Conservation (phyloP, 441 rosid species). For the Iberis amara region DNA sequence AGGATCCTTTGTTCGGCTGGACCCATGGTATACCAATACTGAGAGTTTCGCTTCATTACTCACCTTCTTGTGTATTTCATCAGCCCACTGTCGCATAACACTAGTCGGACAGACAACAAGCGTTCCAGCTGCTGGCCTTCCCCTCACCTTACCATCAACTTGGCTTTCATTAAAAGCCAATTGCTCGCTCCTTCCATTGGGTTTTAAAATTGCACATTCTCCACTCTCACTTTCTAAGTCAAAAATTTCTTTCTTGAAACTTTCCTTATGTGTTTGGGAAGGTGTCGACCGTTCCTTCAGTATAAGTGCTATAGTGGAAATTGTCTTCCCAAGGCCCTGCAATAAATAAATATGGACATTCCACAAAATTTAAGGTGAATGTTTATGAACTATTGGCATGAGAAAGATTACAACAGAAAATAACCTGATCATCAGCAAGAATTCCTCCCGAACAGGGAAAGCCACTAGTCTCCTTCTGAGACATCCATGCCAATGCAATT, state of each 20-base stretch:
- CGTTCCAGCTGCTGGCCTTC: constrained; percentile 93
- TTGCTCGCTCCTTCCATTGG: constrained; percentile 29
- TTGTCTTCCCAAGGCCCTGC: constrained; percentile 94
- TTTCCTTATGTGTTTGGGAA: constrained; percentile 35
- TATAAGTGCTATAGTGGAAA: constrained; percentile 92
- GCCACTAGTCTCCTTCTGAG: constrained; percentile 69
- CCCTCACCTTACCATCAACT: constrained; percentile 36
- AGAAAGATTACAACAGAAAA: constrained; percentile 18
- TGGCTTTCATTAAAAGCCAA: constrained; percentile 23
- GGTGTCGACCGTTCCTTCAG: constrained; percentile 71
- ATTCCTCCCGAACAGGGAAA: constrained; percentile 84
- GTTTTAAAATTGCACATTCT: constrained; percentile 34
- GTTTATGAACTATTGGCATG: no score
- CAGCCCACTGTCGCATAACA: constrained; percentile 92
- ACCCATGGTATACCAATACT: constrained; percentile 79
- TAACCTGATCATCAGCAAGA: constrained; percentile 96
- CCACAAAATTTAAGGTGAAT: constrained; percentile 10
- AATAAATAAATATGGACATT: constrained; percentile 21
- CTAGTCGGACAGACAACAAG: constrained; percentile 99
- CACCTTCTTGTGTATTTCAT: constrained; percentile 80
- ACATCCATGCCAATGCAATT: constrained; percentile 98
- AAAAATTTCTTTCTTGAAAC: constrained; percentile 51
- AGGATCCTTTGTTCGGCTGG: constrained; percentile 79
- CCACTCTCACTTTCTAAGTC: constrained; percentile 64
- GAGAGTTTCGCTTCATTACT: constrained; percentile 54